Conservation (phyloP, 2,329 filamentous ascomycete species). For the Coniochaeta hoffmannii region DNA sequence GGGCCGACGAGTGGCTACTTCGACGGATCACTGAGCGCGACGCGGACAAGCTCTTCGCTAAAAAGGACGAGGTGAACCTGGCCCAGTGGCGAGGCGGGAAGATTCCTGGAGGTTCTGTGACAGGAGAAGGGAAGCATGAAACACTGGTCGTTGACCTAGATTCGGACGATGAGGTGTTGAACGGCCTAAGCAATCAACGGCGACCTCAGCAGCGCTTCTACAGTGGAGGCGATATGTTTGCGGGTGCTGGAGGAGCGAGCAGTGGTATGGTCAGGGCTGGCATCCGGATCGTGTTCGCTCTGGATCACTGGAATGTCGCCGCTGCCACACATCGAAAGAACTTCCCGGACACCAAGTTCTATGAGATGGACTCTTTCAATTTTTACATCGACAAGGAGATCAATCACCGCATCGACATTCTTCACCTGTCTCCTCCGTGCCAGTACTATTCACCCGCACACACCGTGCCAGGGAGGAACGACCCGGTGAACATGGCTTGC, state of each 20-base stretch:
- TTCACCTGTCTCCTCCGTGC: conserved; percentile 73
- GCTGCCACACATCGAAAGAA: conserved; percentile 51
- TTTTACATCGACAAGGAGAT: conserved; percentile 33
- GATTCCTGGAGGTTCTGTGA: conserved; percentile 29
- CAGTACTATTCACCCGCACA: conserved; percentile 70
- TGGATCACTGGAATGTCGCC: conserved; percentile 55
- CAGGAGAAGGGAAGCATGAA: conserved; percentile 17
- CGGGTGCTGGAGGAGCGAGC: conserved; percentile 65
- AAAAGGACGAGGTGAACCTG: conserved; percentile 22
- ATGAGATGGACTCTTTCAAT: conserved; percentile 36
- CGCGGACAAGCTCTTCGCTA: conserved; percentile 14
- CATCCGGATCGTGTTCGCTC: conserved; percentile 49
- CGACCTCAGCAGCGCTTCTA: conserved; percentile 43
- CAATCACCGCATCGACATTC: conserved; percentile 49
- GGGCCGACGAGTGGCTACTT: conserved; percentile 27
- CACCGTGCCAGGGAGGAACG: conserved; percentile 48
- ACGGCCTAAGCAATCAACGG: background rate
- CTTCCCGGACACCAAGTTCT: conserved; percentile 44
- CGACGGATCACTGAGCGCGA: conserved; percentile 17
- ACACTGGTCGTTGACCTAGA: conserved; percentile 17
- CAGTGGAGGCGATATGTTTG: conserved; percentile 65
- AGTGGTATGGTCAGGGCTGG: conserved; percentile 53
- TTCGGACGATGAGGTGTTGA: background rate
- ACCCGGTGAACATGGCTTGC: conserved; percentile 60
- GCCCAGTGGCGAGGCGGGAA: conserved; percentile 31